Conservation (phyloP, 805 yeast genomes). For the Wickerhamiella musiphila region DNA sequence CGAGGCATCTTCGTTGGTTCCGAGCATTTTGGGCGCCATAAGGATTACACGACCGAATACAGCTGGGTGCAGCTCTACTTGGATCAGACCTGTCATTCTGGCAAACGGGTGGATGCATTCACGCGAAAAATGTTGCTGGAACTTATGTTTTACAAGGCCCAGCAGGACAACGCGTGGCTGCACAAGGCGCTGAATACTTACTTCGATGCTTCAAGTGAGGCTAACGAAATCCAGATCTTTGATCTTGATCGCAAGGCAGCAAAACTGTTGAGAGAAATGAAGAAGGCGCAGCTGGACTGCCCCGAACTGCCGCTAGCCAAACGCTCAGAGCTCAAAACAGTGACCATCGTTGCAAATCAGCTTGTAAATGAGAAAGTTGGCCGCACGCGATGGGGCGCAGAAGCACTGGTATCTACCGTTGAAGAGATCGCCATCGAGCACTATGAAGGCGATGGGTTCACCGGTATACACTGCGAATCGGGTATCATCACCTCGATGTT, state of each 20-base stretch:
- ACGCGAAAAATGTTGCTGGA: conserved; percentile 17
- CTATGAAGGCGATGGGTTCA: conserved; percentile 18
- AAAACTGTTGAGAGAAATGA: conserved; percentile 9
- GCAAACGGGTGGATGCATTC: conserved; percentile 12
- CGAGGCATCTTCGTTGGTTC: conserved; percentile 12
- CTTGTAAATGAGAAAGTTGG: neutral
- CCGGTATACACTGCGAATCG: conserved; percentile 23
- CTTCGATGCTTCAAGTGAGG: conserved; percentile 14
- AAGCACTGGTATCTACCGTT: conserved; percentile 13
- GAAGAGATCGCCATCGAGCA: conserved; percentile 21
- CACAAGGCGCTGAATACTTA: conserved; percentile 16
- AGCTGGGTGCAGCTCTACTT: conserved; percentile 12
- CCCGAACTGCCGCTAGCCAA: conserved; percentile 2
- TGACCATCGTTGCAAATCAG: neutral
- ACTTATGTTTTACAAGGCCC: conserved; percentile 10
- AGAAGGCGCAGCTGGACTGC: conserved; percentile 6
- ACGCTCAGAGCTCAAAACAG: neutral
- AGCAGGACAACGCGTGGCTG: conserved; percentile 14
- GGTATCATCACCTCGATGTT: conserved; percentile 19
- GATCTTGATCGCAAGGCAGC: conserved; percentile 16
- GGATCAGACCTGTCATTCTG: conserved; percentile 8
- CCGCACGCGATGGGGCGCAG: conserved; percentile 9
- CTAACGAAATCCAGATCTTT: conserved; percentile 10
- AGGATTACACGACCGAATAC: conserved; percentile 12
- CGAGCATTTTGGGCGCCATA: conserved; percentile 12